phyloP scores from a whole-genome alignment of 331 rosid species.

The Dryas integrifolia region DNA sequence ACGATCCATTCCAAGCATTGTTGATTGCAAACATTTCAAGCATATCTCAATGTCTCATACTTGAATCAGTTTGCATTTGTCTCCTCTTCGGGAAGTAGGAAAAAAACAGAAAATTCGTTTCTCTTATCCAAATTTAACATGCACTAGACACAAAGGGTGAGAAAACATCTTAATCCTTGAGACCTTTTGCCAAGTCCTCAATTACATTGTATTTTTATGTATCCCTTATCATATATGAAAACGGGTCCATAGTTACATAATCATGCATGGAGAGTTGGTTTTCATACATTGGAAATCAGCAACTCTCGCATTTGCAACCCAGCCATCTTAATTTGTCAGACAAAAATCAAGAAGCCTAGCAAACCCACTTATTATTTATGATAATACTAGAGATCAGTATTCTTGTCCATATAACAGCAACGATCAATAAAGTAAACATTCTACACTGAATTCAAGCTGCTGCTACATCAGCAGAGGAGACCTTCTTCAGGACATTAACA shows the following conservation, averaged over 20 bases:
- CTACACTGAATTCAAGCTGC: constrained; percentile 49
- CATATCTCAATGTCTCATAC: not conserved
- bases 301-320: not conserved
- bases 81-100: not conserved
- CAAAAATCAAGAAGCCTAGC: not conserved
- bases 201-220: too few relatives aligned
- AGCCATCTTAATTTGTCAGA: too few relatives aligned
- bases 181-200: too few relatives aligned
- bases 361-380: not conserved
- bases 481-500: constrained; percentile 50
- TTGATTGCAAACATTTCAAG: not conserved
- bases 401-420: constrained; percentile 1
- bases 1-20: not conserved
- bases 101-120: too few relatives aligned
- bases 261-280: too few relatives aligned
- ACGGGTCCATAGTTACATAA: too few relatives aligned
- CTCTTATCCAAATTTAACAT: too few relatives aligned
- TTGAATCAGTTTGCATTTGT: not conserved
- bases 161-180: too few relatives aligned
- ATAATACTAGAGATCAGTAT: not conserved
- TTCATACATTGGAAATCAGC: not conserved
- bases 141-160: too few relatives aligned
- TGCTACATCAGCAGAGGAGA: constrained; percentile 59
- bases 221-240: too few relatives aligned
- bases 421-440: not conserved